Conservation (phyloP, 1,139 yeast species). For the Kodamaea derodonti region DNA sequence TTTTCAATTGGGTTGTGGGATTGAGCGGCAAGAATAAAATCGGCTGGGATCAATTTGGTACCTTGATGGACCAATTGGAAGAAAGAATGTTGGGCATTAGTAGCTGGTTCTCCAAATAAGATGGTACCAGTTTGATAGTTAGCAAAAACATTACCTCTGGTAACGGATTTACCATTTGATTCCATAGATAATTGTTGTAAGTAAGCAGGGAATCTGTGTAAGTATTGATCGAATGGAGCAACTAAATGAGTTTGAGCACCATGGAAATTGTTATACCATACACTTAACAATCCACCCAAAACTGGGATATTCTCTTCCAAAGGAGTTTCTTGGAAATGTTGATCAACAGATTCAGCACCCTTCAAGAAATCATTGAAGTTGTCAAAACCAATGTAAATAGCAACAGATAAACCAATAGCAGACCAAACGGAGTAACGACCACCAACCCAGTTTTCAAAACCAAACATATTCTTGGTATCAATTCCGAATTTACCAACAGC, state of each 20-base stretch:
- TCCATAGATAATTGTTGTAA: slow-evolving; percentile 98
- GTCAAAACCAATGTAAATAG: slow-evolving; percentile 91
- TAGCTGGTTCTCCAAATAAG: slow-evolving; percentile 97
- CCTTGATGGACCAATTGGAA: slow-evolving; percentile 99
- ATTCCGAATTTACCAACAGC: slow-evolving; percentile 95
- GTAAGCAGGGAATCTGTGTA: slow-evolving; percentile 98
- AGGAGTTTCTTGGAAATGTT: slow-evolving; percentile 81
- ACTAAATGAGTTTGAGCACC: slow-evolving; percentile 98
- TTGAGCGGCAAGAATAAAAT: slow-evolving; percentile 93
- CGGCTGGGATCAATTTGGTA: slow-evolving; percentile 94
- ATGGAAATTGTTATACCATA: slow-evolving; percentile 97
- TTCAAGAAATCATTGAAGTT: slow-evolving; percentile 86
- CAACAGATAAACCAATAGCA: slow-evolving; percentile 94
- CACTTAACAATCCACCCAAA: slow-evolving; percentile 86
- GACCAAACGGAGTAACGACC: slow-evolving; percentile 99
- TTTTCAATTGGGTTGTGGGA: slow-evolving; percentile 96
- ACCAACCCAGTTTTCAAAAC: slow-evolving; percentile 98
- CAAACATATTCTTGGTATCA: slow-evolving; percentile 97
- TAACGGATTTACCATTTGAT: slow-evolving; percentile 96
- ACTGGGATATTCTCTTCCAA: slow-evolving; percentile 89
- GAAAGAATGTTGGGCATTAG: slow-evolving; percentile 98
- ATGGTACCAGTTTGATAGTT: slow-evolving; percentile 95
- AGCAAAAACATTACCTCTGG: slow-evolving; percentile 86
- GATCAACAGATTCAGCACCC: slow-evolving; percentile 97
- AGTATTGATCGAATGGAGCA: slow-evolving; percentile 97